Evolutionary conservation across 495 filamentous ascomycete genomes (phyloP), one percentile per base, ranked within the genome.

Genomic region (Evernia prunastri): DNA sequence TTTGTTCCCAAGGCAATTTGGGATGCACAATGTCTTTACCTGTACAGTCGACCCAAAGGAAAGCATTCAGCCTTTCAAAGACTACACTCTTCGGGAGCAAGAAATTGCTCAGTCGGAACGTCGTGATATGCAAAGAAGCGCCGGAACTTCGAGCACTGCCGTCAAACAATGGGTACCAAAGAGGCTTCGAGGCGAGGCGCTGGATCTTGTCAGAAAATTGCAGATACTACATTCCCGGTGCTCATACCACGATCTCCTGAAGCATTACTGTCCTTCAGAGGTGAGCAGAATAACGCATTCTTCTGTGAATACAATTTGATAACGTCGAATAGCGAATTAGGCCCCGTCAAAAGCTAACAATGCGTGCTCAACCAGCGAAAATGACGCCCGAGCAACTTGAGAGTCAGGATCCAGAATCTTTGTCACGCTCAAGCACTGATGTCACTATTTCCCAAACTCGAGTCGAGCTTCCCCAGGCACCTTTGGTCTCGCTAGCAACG

Each of bases 1-100:
- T 73, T 86, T 98, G 2, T 98, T 98, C 67, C 94, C 94, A 37
- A 81, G 88, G 25, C 91, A 97, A 72, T 97, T 96, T 71, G 84
- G 85, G 5, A 77, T 98, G 17, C 89, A 93, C 67, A 98, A 96
- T 75, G 90, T 88, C n/a, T 97, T 97, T 68, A 89, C 88, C 0
- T 85, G 84, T 1, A 72, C 76, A 15, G 77, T 87, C 18, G 81
- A 93, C 69, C 71, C 69, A 20, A 82, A 74, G 36, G 83, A 91
- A 65, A 91, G 85, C 0, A 76, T 80, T 1, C 86, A 90, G 58
- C 79, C 81, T 37, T 85, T 92, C 68, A 92, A 90, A 67, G 89
- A 94, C 70, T 93, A 92, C 68, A 89, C 87, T 3, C 72, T 89
- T 9, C 83, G 93, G 33, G 94, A 97, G 70, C 80, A 89, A 35